Evolutionary conservation across 2,329 filamentous ascomycete genomes (phyloP).

Genomic region (Colletotrichum phormii): DNA sequence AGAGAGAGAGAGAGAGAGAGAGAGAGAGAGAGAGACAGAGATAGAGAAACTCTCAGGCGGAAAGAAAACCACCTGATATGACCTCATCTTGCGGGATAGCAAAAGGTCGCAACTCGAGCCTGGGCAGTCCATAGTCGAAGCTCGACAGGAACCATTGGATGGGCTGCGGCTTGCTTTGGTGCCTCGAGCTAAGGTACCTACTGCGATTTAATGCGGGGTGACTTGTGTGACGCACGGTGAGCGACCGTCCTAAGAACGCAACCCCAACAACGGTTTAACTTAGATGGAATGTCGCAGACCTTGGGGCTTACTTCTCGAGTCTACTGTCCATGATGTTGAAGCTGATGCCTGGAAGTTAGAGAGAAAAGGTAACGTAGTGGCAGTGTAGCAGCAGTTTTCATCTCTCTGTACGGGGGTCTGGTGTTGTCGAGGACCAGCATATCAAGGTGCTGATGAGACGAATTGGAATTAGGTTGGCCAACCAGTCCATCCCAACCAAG

Average conservation of each 20-base stretch:
- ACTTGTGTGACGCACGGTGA: not conserved
- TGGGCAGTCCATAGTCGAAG: no score
- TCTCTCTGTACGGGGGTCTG: not conserved
- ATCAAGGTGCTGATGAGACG: not conserved
- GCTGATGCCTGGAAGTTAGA: no score
- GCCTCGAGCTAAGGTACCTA: conserved; percentile 3
- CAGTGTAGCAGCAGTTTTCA: no score
- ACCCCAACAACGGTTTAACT: not conserved
- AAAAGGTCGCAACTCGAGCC: not conserved
- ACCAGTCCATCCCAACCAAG: not conserved
- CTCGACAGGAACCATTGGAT: not conserved
- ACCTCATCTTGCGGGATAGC: conserved; percentile 23
- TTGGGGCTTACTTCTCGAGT: not conserved
- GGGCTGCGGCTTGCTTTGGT: not conserved
- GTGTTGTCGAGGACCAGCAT: not conserved
- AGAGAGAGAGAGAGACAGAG: not conserved
- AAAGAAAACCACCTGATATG: conserved; percentile 28
- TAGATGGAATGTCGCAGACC: not conserved
- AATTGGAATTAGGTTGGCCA: not conserved
- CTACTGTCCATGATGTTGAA: not conserved
- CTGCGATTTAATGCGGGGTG: conserved; percentile 23
- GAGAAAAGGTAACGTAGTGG: not conserved
- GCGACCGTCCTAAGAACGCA: not conserved
- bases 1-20: not conserved
- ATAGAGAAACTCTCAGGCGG: not conserved